Evolutionary conservation across 495 filamentous ascomycete species (phyloP), one percentile per base, ranked within the genome.

Genomic region (Achaetomiella virescens): DNA sequence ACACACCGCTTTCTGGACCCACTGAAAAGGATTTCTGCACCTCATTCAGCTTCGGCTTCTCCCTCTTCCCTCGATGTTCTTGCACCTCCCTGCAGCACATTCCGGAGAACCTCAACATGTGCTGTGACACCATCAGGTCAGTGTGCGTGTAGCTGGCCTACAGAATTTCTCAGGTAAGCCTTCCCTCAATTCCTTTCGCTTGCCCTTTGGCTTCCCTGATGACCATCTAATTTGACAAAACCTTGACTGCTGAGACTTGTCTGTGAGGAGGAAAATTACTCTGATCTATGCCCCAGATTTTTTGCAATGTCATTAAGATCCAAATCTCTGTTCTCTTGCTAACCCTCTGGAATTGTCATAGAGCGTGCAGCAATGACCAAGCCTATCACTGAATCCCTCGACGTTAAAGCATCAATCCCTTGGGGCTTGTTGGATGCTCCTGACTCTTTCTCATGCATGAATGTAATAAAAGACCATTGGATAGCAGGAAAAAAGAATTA

Each of bases 181-280:
- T 22, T 18, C 24, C 14, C 15, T 5, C 27, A 44, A 20, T 21
- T 37, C 17, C 18, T 21, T 38, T 5, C 42, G 27, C 25, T 24
- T 56, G 22, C 35, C 14, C 44, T 51, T 50, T 54, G n/a, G n/a
- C 6, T 35, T 51, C 21, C 27, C 27, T 69, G 66, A 69, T 69
- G 61, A 58, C 48, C 57, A 48, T 57, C 42, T 27, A 48, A 42
- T 58, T 61, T 53, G 61, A 65, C 64, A 68, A 69, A 69, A 69
- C 66, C 66, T 69, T 66, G 66, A 69, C 66, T 69, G 52, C 66
- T 50, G 59, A 69, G 64, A 55, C 41, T 54, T 36, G 36, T 56
- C 52, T 54, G 44, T 64, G 66, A 43, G 60, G 60, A 66, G 51
- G 65, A 64, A 54, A 50, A 50, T 27, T 45, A 42, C 14, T 44